Base-by-base conservation (phyloP, 2,329 filamentous ascomycete genomes). In the Neoarthrinium moseri region DNA sequence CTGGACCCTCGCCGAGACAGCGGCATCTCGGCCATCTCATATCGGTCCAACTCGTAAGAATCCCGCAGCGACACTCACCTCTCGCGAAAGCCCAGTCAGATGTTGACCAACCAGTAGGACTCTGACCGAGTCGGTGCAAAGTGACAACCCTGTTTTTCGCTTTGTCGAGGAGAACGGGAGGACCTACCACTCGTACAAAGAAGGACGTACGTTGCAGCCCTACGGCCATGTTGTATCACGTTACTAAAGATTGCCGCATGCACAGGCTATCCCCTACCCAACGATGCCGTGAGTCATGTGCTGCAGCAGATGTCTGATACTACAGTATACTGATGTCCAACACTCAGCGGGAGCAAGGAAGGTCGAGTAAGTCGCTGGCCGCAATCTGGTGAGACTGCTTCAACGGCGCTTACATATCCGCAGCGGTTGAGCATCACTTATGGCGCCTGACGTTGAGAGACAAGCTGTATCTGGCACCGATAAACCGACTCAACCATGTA, bases 121-220 rank as follows among this genome's bases (percentile, higher is more conserved):
- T 20, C 36, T 44, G 30, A 46, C 47, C 7, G 30, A 40, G 30
- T 47, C 48, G 12, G 46, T 46, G n/a, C 22, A 40, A 15, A 40
- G 37, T 35, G 40, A 45, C 30, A 40, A 34, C n/a, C 32, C 43
- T n/a, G 48, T 50, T 6, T 50, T 43, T 27, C 23, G 37, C 11
- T 40, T 50, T 17, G 33, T 50, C 30, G 45, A 50, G 30, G 48
- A 50, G 27, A 48, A 50, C 26, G 48, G 48, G 8, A 17, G 48
- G 33, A 50, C 48, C 5, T 50, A 50, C 23, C 48, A 50, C 33
- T 47, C 45, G 8, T 50, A 50, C 23, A 50, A 50, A 36, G 40
- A 39, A 20, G 48, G 48, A 15, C 45, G 48, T 50, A 45, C 26
- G 48, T 50, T n/a, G n/a, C 12, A n/a, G n/a, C n/a, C n/a, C n/a